A percentile compares a stretch with the other conserved stretches of the same genome.
These are phyloP conservation scores for Ophiosphaerella herpotricha DNA, from an alignment of 2,329 filamentous ascomycete genomes.

Conservation along the genomic window DNA sequence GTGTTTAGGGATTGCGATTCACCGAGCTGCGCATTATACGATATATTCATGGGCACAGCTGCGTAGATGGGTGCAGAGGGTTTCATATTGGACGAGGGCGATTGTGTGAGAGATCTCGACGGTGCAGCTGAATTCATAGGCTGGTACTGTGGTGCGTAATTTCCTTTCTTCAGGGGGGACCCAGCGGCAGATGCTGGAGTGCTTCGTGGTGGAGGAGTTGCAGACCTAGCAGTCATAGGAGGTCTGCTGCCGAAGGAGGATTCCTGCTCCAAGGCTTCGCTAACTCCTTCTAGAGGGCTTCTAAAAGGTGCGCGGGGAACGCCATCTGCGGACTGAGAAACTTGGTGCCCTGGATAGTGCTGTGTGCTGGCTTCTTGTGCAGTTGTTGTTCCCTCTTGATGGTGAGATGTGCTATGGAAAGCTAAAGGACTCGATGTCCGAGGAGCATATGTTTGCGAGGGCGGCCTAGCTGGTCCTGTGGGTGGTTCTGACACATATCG, in stretches of 20 bases:
- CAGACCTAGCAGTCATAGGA: constrained; percentile 30
- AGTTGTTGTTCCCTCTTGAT: constrained; percentile 19
- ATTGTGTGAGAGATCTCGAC: constrained; percentile 61
- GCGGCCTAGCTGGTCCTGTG: constrained; percentile 38
- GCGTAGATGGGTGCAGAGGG: constrained; percentile 54
- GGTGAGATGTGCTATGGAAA: constrained; percentile 50
- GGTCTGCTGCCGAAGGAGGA: constrained; percentile 18
- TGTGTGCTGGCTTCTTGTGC: constrained; percentile 9
- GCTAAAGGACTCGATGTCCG: constrained; percentile 69
- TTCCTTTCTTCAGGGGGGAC: constrained; percentile 47
- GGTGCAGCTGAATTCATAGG: constrained; percentile 14
- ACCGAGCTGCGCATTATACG: constrained; percentile 35
- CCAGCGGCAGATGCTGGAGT: constrained; percentile 39
- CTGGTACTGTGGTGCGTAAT: constrained; percentile 58
- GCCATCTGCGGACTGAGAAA: constrained; percentile 34
- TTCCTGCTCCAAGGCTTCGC: constrained; percentile 38
- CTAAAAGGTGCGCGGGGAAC: constrained; percentile 30
- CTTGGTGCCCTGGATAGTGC: constrained; percentile 26
- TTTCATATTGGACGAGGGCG: constrained; percentile 60
- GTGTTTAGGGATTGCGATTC: constrained; percentile 21
- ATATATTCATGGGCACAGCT: constrained; percentile 47
- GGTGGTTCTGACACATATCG: constrained; percentile 47
- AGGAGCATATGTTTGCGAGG: constrained; percentile 61
- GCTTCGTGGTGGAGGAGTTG: constrained; percentile 41
- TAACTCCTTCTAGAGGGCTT: constrained; percentile 40